These are phyloP conservation scores for Antitrichia curtipendula DNA, from an alignment of 225 moss, liverwort and hornwort genomes.

Conservation along the genomic window DNA sequence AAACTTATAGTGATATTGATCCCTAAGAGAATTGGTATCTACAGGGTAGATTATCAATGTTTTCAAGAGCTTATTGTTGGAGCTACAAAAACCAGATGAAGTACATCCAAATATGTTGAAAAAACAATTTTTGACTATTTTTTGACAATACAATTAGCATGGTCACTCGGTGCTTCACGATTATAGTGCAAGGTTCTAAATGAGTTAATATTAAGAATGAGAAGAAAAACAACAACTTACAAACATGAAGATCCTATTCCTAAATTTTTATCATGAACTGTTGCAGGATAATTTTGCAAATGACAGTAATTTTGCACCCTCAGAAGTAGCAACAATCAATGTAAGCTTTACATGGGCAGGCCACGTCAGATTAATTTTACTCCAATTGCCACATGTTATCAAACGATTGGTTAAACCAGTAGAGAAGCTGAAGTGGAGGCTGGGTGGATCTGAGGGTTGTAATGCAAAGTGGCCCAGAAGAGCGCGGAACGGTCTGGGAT, in stretches of 20 bases:
- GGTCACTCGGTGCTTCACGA: background rate
- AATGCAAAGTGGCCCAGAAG: background rate
- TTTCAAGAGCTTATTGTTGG: accelerated
- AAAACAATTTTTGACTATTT: background rate
- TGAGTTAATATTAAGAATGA: background rate
- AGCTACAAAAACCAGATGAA: background rate
- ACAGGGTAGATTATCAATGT: background rate
- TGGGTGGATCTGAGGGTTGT: background rate
- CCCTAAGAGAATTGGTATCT: accelerated
- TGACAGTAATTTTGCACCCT: background rate
- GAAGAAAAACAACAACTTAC: background rate
- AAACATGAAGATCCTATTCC: background rate
- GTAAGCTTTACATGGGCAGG: no score
- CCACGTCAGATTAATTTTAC: no score
- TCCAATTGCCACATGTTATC: background rate
- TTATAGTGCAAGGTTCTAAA: background rate
- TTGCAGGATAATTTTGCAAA: background rate
- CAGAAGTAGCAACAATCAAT: background rate
- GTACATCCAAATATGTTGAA: background rate
- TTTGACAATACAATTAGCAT: accelerated
- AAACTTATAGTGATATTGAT: background rate
- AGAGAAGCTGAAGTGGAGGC: background rate
- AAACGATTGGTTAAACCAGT: background rate
- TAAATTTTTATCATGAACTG: background rate
- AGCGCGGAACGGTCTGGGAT: background rate